Evolutionary conservation across 108 stramenopile species (phyloP).

Genomic region (Licmophora abbreviata): DNA sequence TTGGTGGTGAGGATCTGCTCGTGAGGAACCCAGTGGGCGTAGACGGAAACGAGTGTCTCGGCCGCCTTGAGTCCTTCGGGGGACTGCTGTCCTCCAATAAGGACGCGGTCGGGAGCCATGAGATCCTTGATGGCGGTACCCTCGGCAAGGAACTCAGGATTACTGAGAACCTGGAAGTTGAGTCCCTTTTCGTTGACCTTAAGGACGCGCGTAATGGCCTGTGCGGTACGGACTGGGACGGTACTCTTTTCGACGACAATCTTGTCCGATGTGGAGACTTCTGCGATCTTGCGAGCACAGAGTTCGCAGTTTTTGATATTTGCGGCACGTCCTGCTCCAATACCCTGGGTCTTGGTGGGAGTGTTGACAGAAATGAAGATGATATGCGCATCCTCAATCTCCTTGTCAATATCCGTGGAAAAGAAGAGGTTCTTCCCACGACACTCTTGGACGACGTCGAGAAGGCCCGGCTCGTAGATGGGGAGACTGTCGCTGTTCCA

Average conservation of each 20-base stretch:
- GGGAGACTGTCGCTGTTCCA: conserved; percentile 95
- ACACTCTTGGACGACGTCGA: conserved; percentile 79
- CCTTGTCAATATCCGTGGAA: conserved; percentile 91
- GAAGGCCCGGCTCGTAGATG: conserved; percentile 98
- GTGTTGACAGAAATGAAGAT: conserved; percentile 99
- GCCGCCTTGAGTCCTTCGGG: conserved; percentile 81
- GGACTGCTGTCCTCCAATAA: conserved; percentile 96
- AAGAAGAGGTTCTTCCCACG: conserved; percentile 94
- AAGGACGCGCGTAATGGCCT: conserved; percentile 93
- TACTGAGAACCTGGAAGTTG: conserved; percentile 93
- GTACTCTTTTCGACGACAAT: conserved; percentile 99
- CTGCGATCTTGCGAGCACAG: conserved; percentile 98
- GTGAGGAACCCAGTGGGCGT: conserved; percentile 94
- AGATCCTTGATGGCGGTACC: conserved; percentile 97
- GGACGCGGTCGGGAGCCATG: conserved; percentile 89
- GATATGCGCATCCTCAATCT: conserved; percentile 90
- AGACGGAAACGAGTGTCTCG: conserved; percentile 69
- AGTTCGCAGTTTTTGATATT: conserved; percentile 99
- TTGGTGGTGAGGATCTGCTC: conserved; percentile 96
- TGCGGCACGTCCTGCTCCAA: conserved; percentile 98
- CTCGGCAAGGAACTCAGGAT: conserved; percentile 99
- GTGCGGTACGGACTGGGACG: conserved; percentile 97
- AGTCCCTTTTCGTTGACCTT: conserved; percentile 87
- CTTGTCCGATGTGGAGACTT: conserved; percentile 82
- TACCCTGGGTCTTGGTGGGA: conserved; percentile 96